phyloP scores from a whole-genome alignment of 1,284 basidiomycete genomes.

The Anthracocystis panici-leucophaei region DNA sequence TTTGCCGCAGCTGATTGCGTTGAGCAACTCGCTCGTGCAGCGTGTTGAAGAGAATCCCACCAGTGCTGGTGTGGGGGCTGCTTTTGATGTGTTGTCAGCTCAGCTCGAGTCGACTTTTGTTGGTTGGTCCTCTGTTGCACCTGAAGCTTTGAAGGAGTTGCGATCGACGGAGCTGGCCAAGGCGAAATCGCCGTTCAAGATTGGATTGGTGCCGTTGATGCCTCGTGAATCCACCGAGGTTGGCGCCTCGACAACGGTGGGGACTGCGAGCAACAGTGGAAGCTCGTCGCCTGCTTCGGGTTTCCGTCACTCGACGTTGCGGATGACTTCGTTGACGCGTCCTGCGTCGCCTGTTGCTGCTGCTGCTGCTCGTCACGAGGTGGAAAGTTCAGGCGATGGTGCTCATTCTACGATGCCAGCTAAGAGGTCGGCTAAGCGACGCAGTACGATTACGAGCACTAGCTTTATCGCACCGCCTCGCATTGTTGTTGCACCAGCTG shows the following conservation, averaged over 20 bases:
- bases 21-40: slow-evolving; percentile 62
- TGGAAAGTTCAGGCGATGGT: background rate
- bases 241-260: slow-evolving; percentile 27
- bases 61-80: slow-evolving; percentile 62
- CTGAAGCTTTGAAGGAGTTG: slow-evolving; percentile 26
- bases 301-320: slow-evolving; percentile 15
- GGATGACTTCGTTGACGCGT: slow-evolving; percentile 43
- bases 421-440: slow-evolving; percentile 29
- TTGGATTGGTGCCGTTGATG: slow-evolving; percentile 54
- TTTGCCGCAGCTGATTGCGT: slow-evolving; percentile 63
- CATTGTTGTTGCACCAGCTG: slow-evolving; percentile 12
- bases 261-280: slow-evolving; percentile 20
- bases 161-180: slow-evolving; percentile 56
- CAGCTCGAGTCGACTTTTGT: slow-evolving; percentile 66
- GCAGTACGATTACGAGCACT: slow-evolving; percentile 43
- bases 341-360: slow-evolving; percentile 25
- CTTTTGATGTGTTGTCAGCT: slow-evolving; percentile 52
- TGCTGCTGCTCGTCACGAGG: background rate
- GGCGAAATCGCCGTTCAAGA: slow-evolving; percentile 52
- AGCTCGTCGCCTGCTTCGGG: slow-evolving; percentile 26
- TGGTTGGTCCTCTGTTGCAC: slow-evolving; percentile 53
- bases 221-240: slow-evolving; percentile 35
- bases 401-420: slow-evolving; percentile 13
- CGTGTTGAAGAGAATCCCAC: slow-evolving; percentile 65
- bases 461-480: slow-evolving; percentile 25